Conservation (phyloP, 257 asterid genomes). For the Schizonepeta tenuifolia region DNA sequence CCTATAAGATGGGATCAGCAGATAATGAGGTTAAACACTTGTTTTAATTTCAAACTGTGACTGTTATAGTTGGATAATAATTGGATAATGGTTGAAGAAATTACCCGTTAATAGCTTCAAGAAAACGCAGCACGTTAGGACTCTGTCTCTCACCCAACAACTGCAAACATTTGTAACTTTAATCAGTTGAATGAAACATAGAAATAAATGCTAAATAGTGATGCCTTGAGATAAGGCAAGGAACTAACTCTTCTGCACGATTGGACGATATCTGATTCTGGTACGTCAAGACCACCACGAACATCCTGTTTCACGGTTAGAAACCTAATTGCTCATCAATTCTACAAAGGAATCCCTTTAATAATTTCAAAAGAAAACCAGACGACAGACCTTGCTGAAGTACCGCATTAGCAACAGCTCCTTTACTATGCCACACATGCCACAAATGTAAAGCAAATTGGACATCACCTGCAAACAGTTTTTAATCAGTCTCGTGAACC, state of each 20-base stretch:
- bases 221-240: conserved; percentile 5
- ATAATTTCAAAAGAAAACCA: background rate
- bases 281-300: conserved; percentile 58
- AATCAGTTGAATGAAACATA: background rate
- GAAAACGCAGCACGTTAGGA: conserved; percentile 68
- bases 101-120: conserved; percentile 72
- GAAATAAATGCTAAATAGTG: conserved; percentile 23
- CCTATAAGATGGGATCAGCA: conserved; percentile 40
- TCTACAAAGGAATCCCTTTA: background rate
- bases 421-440: conserved; percentile 84
- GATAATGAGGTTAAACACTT: conserved; percentile 23
- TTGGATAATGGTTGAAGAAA: conserved; percentile 1
- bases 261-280: conserved; percentile 60
- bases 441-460: conserved; percentile 86
- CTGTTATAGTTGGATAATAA: background rate
- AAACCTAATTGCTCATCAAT: conserved; percentile 13
- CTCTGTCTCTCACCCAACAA: conserved; percentile 72
- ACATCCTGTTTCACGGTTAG: conserved; percentile 42
- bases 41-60: background rate
- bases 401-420: conserved; percentile 88
- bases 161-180: conserved; percentile 44
- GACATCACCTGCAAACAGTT: conserved; percentile 76
- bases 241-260: conserved; percentile 59
- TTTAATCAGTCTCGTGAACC: conserved; percentile 12
- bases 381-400: conserved; percentile 82